Evolutionary conservation across 352 stramenopile genomes (phyloP).

Genomic region (Phytophthora colocasiae): DNA sequence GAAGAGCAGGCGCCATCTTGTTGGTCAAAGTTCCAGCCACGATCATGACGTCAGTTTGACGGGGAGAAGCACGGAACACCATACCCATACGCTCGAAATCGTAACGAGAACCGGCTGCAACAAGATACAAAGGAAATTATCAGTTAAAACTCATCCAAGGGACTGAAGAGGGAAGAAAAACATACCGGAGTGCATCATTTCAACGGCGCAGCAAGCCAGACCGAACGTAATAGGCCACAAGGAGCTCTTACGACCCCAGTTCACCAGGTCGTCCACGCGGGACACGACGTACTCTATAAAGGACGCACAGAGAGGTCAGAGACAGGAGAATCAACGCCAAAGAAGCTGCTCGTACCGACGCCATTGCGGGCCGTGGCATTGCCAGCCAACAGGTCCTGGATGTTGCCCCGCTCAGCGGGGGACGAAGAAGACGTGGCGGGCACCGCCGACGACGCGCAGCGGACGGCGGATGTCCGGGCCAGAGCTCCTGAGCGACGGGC

Average conservation of each 20-base stretch:
- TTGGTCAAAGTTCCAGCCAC: constrained; percentile 99
- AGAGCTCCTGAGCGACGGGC: constrained; percentile 45
- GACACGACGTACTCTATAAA: constrained; percentile 97
- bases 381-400: constrained; percentile 73
- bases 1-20: constrained; percentile 99
- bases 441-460: constrained; percentile 35
- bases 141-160: not conserved
- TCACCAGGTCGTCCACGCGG: constrained; percentile 98
- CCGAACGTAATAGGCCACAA: constrained; percentile 99
- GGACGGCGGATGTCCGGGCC: constrained; percentile 25
- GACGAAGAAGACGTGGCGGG: constrained; percentile 28
- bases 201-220: constrained; percentile 98
- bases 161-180: constrained; percentile 10
- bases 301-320: constrained; percentile 1
- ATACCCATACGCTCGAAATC: constrained; percentile 99
- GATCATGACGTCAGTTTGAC: constrained; percentile 99
- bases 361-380: constrained; percentile 79
- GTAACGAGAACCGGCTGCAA: constrained; percentile 84
- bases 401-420: constrained; percentile 62
- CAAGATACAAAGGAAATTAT: not conserved
- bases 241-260: constrained; percentile 97
- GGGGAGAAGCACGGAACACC: constrained; percentile 96
- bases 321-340: not conserved
- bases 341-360: constrained; percentile 55
- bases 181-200: constrained; percentile 98